phyloP scores from a whole-genome alignment of 768 basidiomycete species.

The Auriscalpium microsporum region DNA sequence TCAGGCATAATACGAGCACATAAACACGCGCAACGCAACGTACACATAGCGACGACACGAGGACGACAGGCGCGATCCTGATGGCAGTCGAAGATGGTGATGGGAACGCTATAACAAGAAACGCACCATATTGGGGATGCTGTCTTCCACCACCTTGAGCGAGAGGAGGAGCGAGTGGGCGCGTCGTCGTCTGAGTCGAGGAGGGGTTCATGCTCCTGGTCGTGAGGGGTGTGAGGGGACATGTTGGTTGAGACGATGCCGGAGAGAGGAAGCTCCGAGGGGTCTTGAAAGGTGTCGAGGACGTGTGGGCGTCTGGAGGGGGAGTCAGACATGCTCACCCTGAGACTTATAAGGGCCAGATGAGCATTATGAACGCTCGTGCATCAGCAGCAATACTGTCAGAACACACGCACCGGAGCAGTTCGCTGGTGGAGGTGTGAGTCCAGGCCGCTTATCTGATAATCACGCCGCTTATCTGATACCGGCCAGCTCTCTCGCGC shows the following conservation, averaged over 20 bases:
- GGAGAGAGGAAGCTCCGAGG: background rate
- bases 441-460: too few relatives aligned
- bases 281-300: background rate
- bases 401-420: too few relatives aligned
- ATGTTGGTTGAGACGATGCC: background rate
- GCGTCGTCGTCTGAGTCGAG: background rate
- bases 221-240: background rate
- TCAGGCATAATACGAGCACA: background rate
- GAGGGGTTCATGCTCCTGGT: conserved; percentile 11
- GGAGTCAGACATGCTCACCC: too few relatives aligned
- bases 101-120: background rate
- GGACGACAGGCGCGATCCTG: conserved; percentile 14
- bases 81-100: background rate
- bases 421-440: too few relatives aligned
- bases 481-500: too few relatives aligned
- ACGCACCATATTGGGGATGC: conserved; percentile 8
- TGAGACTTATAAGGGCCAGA: too few relatives aligned
- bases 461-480: too few relatives aligned
- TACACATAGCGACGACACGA: conserved; percentile 13
- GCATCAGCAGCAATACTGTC: too few relatives aligned
- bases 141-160: conserved; percentile 3
- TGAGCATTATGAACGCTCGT: too few relatives aligned
- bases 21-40: background rate
- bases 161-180: background rate
- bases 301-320: background rate